A percentile compares a stretch with the other conserved stretches of the same genome.
These are phyloP conservation scores for Parietichytrium sp. DNA, from an alignment of 108 stramenopile species.

Conservation along the genomic window DNA sequence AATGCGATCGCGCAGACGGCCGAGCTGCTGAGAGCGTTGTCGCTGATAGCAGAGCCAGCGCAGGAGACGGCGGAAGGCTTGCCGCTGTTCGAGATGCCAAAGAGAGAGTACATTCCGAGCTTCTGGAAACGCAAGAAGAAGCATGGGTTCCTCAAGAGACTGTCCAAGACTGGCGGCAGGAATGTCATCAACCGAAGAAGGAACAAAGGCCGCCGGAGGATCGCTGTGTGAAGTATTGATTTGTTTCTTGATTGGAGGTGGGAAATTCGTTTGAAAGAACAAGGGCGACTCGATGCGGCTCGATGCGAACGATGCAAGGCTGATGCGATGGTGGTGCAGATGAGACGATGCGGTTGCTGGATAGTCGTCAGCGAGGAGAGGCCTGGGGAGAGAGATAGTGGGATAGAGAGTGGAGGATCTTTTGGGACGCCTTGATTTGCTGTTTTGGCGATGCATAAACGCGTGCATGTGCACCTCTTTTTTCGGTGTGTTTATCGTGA, in stretches of 20 bases:
- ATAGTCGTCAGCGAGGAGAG: no score
- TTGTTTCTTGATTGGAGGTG: not conserved
- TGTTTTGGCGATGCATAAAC: not conserved
- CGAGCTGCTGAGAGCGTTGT: no score
- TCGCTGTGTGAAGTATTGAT: not conserved
- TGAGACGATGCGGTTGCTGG: no score
- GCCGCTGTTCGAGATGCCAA: conserved; percentile 40
- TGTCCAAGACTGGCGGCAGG: not conserved
- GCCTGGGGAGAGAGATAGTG: no score
- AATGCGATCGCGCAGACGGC: no score
- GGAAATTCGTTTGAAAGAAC: not conserved
- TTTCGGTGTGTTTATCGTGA: not conserved
- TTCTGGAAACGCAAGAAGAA: conserved; percentile 9
- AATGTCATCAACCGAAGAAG: not conserved
- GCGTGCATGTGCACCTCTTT: not conserved
- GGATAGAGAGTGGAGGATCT: no score
- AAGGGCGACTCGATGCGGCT: not conserved
- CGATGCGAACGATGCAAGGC: not conserved
- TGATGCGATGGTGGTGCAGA: not conserved
- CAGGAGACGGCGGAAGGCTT: no score
- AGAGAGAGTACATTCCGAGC: conserved; percentile 39
- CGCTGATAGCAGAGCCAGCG: no score
- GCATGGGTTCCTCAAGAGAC: conserved; percentile 39
- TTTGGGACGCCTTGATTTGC: not conserved
- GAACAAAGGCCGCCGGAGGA: conserved; percentile 16